phyloP scores from a whole-genome alignment of 345 rosid genomes.

The Ailanthus altissimus region DNA sequence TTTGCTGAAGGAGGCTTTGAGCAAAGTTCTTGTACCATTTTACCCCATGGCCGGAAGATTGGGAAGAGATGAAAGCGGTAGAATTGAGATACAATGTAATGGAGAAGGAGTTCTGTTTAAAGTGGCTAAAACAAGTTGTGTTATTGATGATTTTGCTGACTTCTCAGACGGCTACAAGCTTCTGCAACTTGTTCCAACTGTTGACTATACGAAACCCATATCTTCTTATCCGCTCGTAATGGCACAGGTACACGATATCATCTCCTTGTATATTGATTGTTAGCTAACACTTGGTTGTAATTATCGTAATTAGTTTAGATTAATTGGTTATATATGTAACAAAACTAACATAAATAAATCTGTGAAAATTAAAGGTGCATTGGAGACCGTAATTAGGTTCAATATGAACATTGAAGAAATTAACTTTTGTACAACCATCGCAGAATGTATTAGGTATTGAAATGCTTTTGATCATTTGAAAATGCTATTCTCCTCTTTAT shows the following conservation, averaged over 20 bases:
- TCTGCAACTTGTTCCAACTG: constrained; percentile 22
- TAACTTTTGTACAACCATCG: too few species aligned
- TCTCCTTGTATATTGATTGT: background rate
- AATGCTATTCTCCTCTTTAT: too few species aligned
- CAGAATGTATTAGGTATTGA: too few species aligned
- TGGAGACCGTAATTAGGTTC: too few species aligned
- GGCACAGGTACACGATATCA: constrained; percentile 23
- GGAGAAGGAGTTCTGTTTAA: constrained; percentile 33
- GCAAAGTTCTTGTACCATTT: constrained; percentile 36
- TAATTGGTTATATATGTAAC: too few species aligned
- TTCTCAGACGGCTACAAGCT: constrained; percentile 17
- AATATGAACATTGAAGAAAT: too few species aligned
- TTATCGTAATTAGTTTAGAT: background rate
- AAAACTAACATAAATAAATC: too few species aligned
- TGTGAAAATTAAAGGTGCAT: too few species aligned
- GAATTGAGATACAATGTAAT: constrained; percentile 35
- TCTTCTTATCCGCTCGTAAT: constrained; percentile 34
- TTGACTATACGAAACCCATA: constrained; percentile 22
- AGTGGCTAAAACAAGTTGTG: constrained; percentile 30
- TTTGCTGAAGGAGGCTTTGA: constrained; percentile 33
- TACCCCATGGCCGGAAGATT: constrained; percentile 42
- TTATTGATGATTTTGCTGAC: background rate
- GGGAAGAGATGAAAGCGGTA: constrained; percentile 21
- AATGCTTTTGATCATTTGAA: too few species aligned
- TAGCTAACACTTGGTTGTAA: too few species aligned